phyloP scores from a whole-genome alignment of 169 alveolate species.

The Eimeria acervulina region DNA sequence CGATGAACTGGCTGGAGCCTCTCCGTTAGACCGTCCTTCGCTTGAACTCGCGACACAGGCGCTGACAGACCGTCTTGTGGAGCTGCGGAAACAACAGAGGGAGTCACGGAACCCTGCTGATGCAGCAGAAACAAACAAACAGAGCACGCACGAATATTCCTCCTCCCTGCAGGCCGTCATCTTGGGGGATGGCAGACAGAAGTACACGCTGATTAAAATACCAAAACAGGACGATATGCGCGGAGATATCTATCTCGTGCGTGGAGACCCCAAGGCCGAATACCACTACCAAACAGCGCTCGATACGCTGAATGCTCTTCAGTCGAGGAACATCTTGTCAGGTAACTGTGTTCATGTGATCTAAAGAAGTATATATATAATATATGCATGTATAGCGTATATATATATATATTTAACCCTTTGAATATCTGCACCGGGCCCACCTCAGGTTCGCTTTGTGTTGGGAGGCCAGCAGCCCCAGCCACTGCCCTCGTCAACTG shows the following conservation, averaged over 20 bases:
- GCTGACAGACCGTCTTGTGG: constrained; percentile 72
- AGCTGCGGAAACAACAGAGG: constrained; percentile 53
- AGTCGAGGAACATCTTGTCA: constrained; percentile 68
- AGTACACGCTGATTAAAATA: constrained; percentile 72
- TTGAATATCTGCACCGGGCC: too few relatives aligned
- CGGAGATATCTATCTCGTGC: constrained; percentile 60
- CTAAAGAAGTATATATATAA: not conserved
- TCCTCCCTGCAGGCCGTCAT: constrained; percentile 60
- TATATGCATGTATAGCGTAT: too few relatives aligned
- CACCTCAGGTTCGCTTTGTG: not conserved
- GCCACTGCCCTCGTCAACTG: not conserved
- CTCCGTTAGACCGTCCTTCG: constrained; percentile 81
- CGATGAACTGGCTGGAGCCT: constrained; percentile 82
- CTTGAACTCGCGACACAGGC: constrained; percentile 80
- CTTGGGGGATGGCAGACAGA: constrained; percentile 78
- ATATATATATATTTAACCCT: not conserved
- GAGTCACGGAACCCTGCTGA: not conserved
- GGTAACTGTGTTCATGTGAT: not conserved
- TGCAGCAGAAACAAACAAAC: not conserved
- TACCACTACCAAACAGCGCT: constrained; percentile 81
- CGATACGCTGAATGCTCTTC: constrained; percentile 77
- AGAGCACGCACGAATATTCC: constrained; percentile 58
- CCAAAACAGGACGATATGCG: constrained; percentile 63
- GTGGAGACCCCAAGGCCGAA: constrained; percentile 81
- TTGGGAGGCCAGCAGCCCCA: not conserved